phyloP scores from a whole-genome alignment of 495 filamentous ascomycete species.

The Podospora tetraspora region DNA sequence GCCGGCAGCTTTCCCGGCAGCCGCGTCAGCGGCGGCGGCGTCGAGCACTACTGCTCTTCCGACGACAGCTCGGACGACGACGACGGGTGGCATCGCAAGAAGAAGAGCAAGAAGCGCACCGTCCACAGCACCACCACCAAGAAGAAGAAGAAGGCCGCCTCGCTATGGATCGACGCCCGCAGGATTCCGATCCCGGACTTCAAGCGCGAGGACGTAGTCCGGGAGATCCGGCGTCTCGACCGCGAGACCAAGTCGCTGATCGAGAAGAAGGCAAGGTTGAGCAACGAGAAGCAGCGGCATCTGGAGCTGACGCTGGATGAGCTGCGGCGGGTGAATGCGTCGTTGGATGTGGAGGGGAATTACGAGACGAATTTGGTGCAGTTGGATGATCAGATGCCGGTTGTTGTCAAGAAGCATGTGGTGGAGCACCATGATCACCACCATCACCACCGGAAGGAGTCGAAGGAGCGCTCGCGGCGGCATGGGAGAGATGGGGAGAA shows the following conservation, averaged over 20 bases:
- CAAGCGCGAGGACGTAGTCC: not conserved
- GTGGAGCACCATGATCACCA: not conserved
- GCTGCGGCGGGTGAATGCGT: not conserved
- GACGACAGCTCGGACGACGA: not conserved
- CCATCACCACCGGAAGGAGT: not conserved
- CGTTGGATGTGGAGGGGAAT: not conserved
- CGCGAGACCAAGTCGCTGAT: not conserved
- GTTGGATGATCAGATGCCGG: not conserved
- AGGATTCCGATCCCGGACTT: not conserved
- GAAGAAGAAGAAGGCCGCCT: not conserved
- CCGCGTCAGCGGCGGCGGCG: not conserved
- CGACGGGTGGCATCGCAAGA: not conserved
- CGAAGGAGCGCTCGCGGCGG: not conserved
- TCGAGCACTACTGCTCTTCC: not conserved
- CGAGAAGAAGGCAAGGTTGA: slow-evolving; percentile 1
- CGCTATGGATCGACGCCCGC: not conserved
- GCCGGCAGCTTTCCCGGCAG: not conserved
- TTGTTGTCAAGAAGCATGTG: not conserved
- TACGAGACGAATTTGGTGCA: slow-evolving; percentile 3
- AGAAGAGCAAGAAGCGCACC: not conserved
- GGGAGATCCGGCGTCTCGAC: not conserved
- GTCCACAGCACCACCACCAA: not conserved
- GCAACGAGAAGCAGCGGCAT: not conserved
- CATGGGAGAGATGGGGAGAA: not conserved
- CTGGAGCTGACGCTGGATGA: not conserved